These are phyloP conservation scores for Neonectria coccinea DNA, from an alignment of 2,329 filamentous ascomycete species.

Conservation along the genomic window DNA sequence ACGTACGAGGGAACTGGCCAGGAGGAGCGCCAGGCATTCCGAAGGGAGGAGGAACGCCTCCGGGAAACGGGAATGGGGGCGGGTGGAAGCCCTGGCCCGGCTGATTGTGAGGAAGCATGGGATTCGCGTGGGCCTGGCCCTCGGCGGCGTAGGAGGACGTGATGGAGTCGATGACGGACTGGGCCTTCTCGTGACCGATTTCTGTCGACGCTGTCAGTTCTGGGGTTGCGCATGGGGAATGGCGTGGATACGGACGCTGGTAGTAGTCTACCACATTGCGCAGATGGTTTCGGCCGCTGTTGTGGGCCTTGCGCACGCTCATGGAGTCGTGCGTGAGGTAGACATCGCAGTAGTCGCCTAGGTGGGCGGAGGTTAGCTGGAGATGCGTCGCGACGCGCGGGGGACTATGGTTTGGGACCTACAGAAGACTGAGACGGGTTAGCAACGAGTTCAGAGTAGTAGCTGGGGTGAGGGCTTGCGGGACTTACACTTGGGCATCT, in stretches of 20 bases:
- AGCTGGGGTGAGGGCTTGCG: conserved; percentile 23
- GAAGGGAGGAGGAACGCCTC: conserved; percentile 70
- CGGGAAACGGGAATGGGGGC: conserved; percentile 73
- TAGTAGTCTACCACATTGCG: conserved; percentile 99
- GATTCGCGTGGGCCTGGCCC: conserved; percentile 87
- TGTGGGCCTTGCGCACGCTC: conserved; percentile 99
- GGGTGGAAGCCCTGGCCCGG: conserved; percentile 65
- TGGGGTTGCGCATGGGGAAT: conserved; percentile 10
- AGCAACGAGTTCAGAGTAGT: conserved; percentile 50
- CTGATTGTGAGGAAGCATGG: conserved; percentile 80
- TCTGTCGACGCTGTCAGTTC: conserved; percentile 62
- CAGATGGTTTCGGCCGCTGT: conserved; percentile 94
- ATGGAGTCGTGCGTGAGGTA: conserved; percentile 99
- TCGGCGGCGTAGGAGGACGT: conserved; percentile 95
- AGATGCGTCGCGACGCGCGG: conserved; percentile 26
- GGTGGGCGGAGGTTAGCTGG: conserved; percentile 47
- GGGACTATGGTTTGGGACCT: conserved; percentile 27
- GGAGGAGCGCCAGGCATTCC: conserved; percentile 59
- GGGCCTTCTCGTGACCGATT: conserved; percentile 98
- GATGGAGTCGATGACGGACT: conserved; percentile 98
- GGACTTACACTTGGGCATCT: conserved; percentile 88
- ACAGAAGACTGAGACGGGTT: conserved; percentile 43
- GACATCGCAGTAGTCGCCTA: conserved; percentile 98
- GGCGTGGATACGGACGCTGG: conserved; percentile 72
- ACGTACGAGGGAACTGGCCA: conserved; percentile 64